Evolutionary conservation across 2,329 filamentous ascomycete species (phyloP).

Genomic region (Cladosporium sp.): DNA sequence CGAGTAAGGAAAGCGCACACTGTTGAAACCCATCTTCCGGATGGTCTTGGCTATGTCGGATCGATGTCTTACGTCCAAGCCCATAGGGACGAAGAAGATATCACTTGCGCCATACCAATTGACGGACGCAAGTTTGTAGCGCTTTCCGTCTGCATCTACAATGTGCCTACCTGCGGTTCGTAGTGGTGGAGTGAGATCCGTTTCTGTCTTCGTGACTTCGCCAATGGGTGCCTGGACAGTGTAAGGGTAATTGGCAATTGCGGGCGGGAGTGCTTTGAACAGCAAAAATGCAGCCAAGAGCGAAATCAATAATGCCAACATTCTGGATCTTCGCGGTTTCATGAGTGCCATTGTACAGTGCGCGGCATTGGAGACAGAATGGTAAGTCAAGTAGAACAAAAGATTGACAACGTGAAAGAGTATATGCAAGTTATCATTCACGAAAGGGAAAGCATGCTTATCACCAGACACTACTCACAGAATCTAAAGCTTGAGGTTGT

Average conservation of each 20-base stretch:
- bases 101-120: slow-evolving; percentile 72
- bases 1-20: slow-evolving; percentile 63
- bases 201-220: slow-evolving; percentile 7
- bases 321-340: neutral
- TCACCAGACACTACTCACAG: no score
- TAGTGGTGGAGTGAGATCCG: slow-evolving; percentile 52
- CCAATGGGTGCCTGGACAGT: neutral
- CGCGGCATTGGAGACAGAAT: no score
- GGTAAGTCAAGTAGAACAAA: no score
- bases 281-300: neutral
- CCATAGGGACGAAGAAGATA: slow-evolving; percentile 60
- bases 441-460: no score
- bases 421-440: no score
- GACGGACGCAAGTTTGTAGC: slow-evolving; percentile 60
- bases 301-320: neutral
- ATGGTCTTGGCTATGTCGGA: slow-evolving; percentile 58
- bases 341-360: no score
- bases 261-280: slow-evolving; percentile 1
- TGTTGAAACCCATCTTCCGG: slow-evolving; percentile 63
- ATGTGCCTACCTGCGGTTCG: slow-evolving; percentile 58
- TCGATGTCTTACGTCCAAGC: slow-evolving; percentile 61
- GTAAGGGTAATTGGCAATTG: slow-evolving; percentile 3
- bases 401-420: no score
- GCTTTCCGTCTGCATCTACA: slow-evolving; percentile 53
- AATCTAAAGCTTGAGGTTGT: no score